A percentile compares a stretch with the other conserved stretches of the same genome.
Evolutionary conservation across 805 yeast genomes (phyloP).

Genomic region (Metschnikowia amazonensis): DNA sequence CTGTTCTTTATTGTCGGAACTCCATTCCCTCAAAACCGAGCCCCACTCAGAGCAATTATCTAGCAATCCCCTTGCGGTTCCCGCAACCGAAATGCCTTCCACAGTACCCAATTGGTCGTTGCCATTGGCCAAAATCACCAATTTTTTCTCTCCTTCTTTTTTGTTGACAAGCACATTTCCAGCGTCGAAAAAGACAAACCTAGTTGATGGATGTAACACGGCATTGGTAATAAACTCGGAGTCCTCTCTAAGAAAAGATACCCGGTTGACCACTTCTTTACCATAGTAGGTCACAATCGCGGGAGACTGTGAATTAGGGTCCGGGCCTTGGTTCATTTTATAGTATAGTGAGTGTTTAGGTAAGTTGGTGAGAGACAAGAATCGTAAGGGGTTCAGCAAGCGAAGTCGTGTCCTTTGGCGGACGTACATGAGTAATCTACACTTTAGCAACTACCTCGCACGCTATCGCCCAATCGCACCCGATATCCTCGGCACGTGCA

Average conservation of each 20-base stretch:
- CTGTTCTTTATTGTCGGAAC: constrained; percentile 30
- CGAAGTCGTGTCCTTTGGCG: constrained; percentile 1
- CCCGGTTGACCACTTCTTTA: constrained; percentile 55
- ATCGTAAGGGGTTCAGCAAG: not conserved
- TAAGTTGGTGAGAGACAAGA: not conserved
- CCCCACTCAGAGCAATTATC: constrained; percentile 15
- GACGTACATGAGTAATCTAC: constrained; percentile 2
- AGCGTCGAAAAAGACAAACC: constrained; percentile 43
- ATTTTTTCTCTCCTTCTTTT: constrained; percentile 21
- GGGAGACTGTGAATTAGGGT: constrained; percentile 2
- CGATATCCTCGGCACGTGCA: not conserved
- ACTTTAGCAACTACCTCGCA: constrained; percentile 4
- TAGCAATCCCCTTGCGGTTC: constrained; percentile 22
- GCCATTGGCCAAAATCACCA: constrained; percentile 36
- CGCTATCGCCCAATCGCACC: not conserved
- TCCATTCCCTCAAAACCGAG: constrained; percentile 21
- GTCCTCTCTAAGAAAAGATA: constrained; percentile 60
- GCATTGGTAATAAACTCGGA: constrained; percentile 46
- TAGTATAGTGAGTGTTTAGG: constrained; percentile 5
- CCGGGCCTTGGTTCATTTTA: constrained; percentile 12
- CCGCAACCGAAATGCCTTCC: constrained; percentile 14
- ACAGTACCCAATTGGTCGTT: constrained; percentile 27
- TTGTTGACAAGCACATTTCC: constrained; percentile 32
- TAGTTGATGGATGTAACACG: constrained; percentile 42
- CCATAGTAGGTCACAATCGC: constrained; percentile 35